A percentile compares a stretch with the other conserved stretches of the same genome.
Conservation (phyloP, 805 yeast species). For the Monosporozyma yasuniensis region DNA sequence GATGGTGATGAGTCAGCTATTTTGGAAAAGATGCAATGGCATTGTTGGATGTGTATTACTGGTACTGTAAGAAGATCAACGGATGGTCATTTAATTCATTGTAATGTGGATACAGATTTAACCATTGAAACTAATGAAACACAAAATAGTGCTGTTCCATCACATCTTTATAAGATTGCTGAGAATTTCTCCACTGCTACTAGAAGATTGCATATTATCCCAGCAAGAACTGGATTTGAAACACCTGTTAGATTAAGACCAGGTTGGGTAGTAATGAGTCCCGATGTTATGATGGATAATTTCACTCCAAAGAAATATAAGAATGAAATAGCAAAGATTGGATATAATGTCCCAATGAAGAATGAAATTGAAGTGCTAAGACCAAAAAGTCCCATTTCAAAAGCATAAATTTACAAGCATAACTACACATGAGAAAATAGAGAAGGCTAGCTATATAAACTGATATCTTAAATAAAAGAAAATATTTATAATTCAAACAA, state of each 20-base stretch:
- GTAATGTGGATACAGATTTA: slow-evolving; percentile 86
- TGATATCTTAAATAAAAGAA: not conserved
- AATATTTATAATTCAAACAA: not conserved
- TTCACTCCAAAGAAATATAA: slow-evolving; percentile 44
- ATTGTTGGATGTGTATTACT: slow-evolving; percentile 95
- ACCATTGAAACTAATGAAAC: slow-evolving; percentile 49
- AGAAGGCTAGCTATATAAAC: not conserved
- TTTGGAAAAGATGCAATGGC: slow-evolving; percentile 79
- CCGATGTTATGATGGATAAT: slow-evolving; percentile 70
- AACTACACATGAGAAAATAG: too few relatives aligned
- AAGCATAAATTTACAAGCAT: slow-evolving; percentile 9
- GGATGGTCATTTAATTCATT: slow-evolving; percentile 78
- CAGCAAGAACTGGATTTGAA: slow-evolving; percentile 57
- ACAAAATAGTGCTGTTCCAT: slow-evolving; percentile 51
- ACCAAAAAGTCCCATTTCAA: slow-evolving; percentile 66
- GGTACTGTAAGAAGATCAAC: slow-evolving; percentile 85
- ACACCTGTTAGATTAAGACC: slow-evolving; percentile 58
- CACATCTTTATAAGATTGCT: slow-evolving; percentile 67
- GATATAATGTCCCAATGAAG: slow-evolving; percentile 53
- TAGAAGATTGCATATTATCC: slow-evolving; percentile 77
- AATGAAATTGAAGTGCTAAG: slow-evolving; percentile 70
- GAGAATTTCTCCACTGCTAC: slow-evolving; percentile 83
- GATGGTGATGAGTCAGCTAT: slow-evolving; percentile 40
- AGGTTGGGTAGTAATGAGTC: slow-evolving; percentile 89
- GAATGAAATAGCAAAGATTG: slow-evolving; percentile 36